Evolutionary conservation across 1,139 yeast species (phyloP).

Genomic region (Entelexis paramagnoliae): DNA sequence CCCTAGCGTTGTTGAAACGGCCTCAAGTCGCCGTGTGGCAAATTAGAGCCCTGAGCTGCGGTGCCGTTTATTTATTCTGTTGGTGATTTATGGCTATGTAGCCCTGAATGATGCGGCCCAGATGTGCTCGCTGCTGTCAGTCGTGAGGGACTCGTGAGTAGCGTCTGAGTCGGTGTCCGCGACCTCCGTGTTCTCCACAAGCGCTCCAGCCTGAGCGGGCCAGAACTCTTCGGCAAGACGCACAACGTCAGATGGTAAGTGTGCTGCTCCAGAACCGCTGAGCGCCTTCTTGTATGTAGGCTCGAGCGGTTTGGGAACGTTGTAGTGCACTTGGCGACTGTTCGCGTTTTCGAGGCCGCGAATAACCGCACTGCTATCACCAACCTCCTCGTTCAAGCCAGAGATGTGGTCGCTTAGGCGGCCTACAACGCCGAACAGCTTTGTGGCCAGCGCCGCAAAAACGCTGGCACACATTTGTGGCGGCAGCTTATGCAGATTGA

Average conservation of each 20-base stretch:
- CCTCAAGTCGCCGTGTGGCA: no score
- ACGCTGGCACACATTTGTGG: background rate
- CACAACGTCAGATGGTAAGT: background rate
- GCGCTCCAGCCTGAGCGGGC: background rate
- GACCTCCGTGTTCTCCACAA: background rate
- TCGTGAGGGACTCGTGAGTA: constrained; percentile 2
- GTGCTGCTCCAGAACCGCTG: background rate
- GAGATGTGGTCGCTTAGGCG: background rate
- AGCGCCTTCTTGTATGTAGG: background rate
- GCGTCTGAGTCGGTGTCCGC: constrained; percentile 6
- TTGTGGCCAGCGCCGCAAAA: background rate
- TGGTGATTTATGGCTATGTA: background rate
- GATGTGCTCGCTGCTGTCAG: background rate
- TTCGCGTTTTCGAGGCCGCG: constrained; percentile 11
- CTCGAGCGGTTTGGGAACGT: constrained; percentile 10
- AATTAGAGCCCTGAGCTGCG: no score
- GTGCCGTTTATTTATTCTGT: background rate
- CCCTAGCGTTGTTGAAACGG: background rate
- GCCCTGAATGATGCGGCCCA: background rate
- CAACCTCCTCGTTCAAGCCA: background rate
- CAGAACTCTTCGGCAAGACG: background rate
- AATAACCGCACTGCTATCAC: constrained; percentile 5
- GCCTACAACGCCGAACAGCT: constrained; percentile 2
- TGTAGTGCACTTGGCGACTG: constrained; percentile 8
- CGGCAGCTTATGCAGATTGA: background rate